phyloP scores from a whole-genome alignment of 768 basidiomycete genomes.

The Calocybe gangraenosa region DNA sequence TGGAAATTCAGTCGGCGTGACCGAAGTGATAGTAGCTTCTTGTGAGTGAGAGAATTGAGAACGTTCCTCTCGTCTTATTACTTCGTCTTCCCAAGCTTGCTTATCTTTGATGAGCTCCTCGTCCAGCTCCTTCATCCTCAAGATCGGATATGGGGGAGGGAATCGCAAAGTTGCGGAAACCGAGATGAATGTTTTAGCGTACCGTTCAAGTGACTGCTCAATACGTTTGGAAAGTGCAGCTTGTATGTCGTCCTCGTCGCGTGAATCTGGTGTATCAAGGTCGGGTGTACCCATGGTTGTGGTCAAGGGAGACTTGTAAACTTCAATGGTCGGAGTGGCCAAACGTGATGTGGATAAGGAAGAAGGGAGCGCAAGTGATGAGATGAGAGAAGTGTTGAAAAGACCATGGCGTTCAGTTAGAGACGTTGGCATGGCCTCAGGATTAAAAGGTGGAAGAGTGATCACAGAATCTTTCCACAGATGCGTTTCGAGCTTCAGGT shows the following conservation, averaged over 20 bases:
- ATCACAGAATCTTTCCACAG: constrained; percentile 91
- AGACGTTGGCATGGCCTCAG: constrained; percentile 58
- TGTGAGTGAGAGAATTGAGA: constrained; percentile 36
- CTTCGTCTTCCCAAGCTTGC: constrained; percentile 84
- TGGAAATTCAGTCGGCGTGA: constrained; percentile 22
- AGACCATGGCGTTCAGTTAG: constrained; percentile 20
- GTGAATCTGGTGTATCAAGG: constrained; percentile 42
- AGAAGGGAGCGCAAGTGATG: constrained; percentile 23
- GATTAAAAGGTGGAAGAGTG: constrained; percentile 61
- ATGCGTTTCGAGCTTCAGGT: constrained; percentile 89
- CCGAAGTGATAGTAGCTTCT: constrained; percentile 37
- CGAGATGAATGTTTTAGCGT: constrained; percentile 83
- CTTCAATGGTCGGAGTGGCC: constrained; percentile 20
- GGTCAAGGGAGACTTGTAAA: constrained; percentile 6
- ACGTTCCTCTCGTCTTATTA: constrained; percentile 71
- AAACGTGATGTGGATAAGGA: constrained; percentile 27
- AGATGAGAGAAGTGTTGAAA: constrained; percentile 18
- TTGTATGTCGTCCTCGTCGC: constrained; percentile 70
- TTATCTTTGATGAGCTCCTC: constrained; percentile 66
- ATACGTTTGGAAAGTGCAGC: constrained; percentile 71
- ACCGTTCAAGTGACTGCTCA: constrained; percentile 78
- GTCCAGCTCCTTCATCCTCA: constrained; percentile 86
- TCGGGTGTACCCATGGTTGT: constrained; percentile 27
- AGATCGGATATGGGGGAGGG: constrained; percentile 86
- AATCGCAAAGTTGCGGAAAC: constrained; percentile 91